Evolutionary conservation across 2,329 filamentous ascomycete species (phyloP).

Genomic region (Colletotrichum eleusines): DNA sequence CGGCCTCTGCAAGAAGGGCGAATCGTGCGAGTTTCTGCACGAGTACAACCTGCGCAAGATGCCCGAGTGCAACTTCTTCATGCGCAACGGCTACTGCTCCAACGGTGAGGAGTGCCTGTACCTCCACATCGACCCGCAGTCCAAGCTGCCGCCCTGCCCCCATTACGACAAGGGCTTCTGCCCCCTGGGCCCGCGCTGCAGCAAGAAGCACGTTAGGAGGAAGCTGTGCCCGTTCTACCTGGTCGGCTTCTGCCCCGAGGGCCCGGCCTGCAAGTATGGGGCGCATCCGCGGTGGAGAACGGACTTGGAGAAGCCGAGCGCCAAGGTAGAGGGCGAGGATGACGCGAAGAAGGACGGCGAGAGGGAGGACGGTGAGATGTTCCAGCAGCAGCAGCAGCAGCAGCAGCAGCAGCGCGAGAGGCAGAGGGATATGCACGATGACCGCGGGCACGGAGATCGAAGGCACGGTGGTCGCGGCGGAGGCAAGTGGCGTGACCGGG

Average conservation of each 20-base stretch:
- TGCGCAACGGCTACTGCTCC: slow-evolving; percentile 92
- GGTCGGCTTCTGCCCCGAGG: slow-evolving; percentile 94
- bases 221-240: slow-evolving; percentile 87
- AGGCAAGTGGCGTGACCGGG: slow-evolving; percentile 50
- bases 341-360: slow-evolving; percentile 64
- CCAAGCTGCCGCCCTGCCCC: slow-evolving; percentile 83
- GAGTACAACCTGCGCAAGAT: slow-evolving; percentile 98
- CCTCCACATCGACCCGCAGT: slow-evolving; percentile 87
- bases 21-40: slow-evolving; percentile 96
- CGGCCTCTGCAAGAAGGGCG: slow-evolving; percentile 96
- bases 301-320: slow-evolving; percentile 80
- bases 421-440: slow-evolving; percentile 54
- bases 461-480: slow-evolving; percentile 47
- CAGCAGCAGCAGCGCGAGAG: slow-evolving; percentile 45
- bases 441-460: slow-evolving; percentile 51
- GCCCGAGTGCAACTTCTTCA: slow-evolving; percentile 98
- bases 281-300: slow-evolving; percentile 87
- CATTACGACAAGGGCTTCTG: slow-evolving; percentile 97
- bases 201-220: slow-evolving; percentile 88
- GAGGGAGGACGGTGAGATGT: slow-evolving; percentile 59
- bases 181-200: slow-evolving; percentile 86
- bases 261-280: slow-evolving; percentile 77
- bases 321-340: slow-evolving; percentile 75
- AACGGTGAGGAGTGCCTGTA: slow-evolving; percentile 98
- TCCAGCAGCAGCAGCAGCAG: slow-evolving; percentile 41